Evolutionary conservation across 2,329 filamentous ascomycete species (phyloP), one percentile per base, ranked within the genome.

Genomic region (Verticillium klebahnii): DNA sequence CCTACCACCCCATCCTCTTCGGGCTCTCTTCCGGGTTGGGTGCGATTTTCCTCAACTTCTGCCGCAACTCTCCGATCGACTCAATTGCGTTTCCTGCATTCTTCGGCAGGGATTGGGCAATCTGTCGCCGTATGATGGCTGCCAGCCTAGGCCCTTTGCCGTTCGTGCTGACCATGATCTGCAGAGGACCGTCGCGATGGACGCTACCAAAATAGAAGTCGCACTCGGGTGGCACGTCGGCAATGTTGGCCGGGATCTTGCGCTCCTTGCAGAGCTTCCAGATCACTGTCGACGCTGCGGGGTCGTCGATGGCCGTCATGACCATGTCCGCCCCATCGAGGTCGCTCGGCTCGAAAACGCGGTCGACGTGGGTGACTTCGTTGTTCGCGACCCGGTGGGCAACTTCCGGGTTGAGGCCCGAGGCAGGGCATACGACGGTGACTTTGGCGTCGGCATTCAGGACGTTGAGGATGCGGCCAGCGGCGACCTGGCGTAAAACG

Each of bases 81-180:
- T 90, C 85, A 63, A 99, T 93, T 7, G 95, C 95, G 57, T 89
- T 87, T 9, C 95, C 95, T 34, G 91, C 89, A 67, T 95, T 92
- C 19, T 80, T 78, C 1, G 95, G 95, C 61, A 99, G 78, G 57
- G 81, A 82, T 23, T 80, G 83, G 19, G 92, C 93, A 66, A 99
- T 97, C 72, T 90, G 87, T 72, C 89, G 85, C 60, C 94, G 82
- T 58, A 99, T 90, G 57, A 93, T 88, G 67, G 92, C 94, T 11
- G 95, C 95, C 66, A 99, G 79, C 72, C 94, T 89, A 0, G 95
- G 95, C 0, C 95, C 95, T 73, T 97, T 97, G 59, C 95, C 95
- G 74, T 98, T 99, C 39, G 95, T 99, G 78, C 91, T 96, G 69
- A 99, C 94, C 95, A 99, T 99, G 70, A 99, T 89, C 80, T 99